Conservation (phyloP, 305 asterid genomes). For the Fraxinus platypoda region DNA sequence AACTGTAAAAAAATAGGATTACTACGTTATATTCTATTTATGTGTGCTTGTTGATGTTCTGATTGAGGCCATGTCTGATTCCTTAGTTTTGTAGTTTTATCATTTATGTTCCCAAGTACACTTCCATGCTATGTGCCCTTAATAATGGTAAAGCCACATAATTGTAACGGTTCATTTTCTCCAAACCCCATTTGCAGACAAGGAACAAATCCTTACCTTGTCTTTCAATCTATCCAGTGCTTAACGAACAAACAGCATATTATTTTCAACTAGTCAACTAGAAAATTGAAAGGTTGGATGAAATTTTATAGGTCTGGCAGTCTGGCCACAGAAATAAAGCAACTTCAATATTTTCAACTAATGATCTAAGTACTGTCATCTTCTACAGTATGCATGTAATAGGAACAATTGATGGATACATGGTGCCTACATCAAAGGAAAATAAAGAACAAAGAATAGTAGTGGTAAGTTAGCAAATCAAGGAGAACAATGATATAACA, state of each 20-base stretch:
- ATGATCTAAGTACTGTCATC: neutral
- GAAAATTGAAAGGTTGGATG: neutral
- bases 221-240: neutral
- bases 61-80: slow-evolving; percentile 14
- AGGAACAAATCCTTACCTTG: neutral
- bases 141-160: neutral
- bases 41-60: slow-evolving; percentile 5
- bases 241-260: neutral
- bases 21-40: neutral
- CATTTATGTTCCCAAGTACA: slow-evolving; percentile 8
- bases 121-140: slow-evolving; percentile 18
- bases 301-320: slow-evolving; percentile 1
- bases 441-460: slow-evolving; percentile 21
- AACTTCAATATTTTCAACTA: neutral
- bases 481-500: slow-evolving; percentile 19
- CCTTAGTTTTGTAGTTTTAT: slow-evolving; percentile 4
- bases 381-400: slow-evolving; percentile 9
- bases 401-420: slow-evolving; percentile 8
- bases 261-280: neutral
- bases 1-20: neutral
- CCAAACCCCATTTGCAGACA: slow-evolving; percentile 13
- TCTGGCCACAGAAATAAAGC: neutral
- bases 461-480: slow-evolving; percentile 4
- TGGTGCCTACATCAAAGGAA: slow-evolving; percentile 9
- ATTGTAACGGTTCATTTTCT: neutral